Evolutionary conservation across 192 early-diverging fungal genomes (phyloP).

Genomic region (Entophlyctis luteolus): DNA sequence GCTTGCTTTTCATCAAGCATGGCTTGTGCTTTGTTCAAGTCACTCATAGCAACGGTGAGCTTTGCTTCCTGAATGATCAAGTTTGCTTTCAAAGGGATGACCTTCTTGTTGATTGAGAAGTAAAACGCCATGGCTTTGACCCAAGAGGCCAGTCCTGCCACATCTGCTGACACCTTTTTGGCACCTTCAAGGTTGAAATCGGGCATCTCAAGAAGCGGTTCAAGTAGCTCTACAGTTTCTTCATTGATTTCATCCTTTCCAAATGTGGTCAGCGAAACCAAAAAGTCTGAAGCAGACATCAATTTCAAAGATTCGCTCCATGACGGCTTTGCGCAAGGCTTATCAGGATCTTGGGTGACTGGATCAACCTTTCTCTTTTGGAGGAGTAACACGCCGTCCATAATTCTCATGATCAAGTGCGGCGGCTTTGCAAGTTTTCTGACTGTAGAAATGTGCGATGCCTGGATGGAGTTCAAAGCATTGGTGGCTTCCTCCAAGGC

Average conservation of each 20-base stretch:
- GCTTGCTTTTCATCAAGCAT: conserved; percentile 64
- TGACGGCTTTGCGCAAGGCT: conserved; percentile 57
- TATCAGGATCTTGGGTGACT: conserved; percentile 57
- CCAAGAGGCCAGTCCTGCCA: conserved; percentile 63
- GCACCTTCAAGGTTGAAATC: conserved; percentile 67
- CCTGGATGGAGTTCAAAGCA: conserved; percentile 64
- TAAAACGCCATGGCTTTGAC: conserved; percentile 59
- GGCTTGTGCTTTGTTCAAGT: conserved; percentile 55
- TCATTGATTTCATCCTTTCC: conserved; percentile 65
- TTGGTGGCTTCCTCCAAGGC: conserved; percentile 59
- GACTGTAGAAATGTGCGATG: conserved; percentile 61
- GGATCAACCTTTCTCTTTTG: conserved; percentile 53
- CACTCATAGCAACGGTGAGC: conserved; percentile 52
- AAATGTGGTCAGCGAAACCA: conserved; percentile 55
- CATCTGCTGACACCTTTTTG: conserved; percentile 66
- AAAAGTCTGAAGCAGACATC: conserved; percentile 58
- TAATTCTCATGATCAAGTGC: conserved; percentile 65
- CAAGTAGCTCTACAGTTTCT: conserved; percentile 58
- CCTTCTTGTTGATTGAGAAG: conserved; percentile 63
- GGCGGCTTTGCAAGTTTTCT: conserved; percentile 64
- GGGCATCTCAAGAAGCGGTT: conserved; percentile 60
- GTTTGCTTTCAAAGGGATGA: conserved; percentile 65
- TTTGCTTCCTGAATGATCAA: conserved; percentile 60
- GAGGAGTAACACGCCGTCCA: conserved; percentile 61
- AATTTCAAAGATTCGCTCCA: conserved; percentile 62